Conservation (phyloP, 306 rosid species). For the Vigna reflexopilosa region DNA sequence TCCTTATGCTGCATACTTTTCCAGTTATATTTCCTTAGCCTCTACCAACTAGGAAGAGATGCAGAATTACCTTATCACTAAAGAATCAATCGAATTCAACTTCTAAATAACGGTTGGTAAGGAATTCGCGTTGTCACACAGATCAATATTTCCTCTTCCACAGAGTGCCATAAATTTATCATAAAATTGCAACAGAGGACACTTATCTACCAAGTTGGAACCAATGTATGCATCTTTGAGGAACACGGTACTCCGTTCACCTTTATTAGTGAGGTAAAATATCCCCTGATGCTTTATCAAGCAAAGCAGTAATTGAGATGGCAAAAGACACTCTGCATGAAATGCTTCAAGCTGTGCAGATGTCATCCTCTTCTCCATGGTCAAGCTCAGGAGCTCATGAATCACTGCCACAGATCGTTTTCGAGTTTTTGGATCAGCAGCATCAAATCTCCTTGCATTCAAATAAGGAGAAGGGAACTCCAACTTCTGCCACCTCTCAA, state of each 20-base stretch:
- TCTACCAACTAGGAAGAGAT: constrained; percentile 17
- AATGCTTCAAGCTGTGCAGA: constrained; percentile 81
- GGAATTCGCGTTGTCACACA: constrained; percentile 47
- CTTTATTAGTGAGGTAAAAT: constrained; percentile 90
- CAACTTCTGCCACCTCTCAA: constrained; percentile 82
- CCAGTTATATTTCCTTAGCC: constrained; percentile 2
- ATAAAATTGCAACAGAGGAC: constrained; percentile 58
- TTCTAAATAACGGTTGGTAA: constrained; percentile 43
- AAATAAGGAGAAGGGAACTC: constrained; percentile 90
- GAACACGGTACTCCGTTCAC: constrained; percentile 75
- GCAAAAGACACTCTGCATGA: constrained; percentile 76
- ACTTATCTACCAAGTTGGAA: constrained; percentile 62
- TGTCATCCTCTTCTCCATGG: constrained; percentile 81
- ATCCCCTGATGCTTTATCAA: constrained; percentile 86
- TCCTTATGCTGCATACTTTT: constrained; percentile 3
- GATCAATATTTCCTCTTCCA: constrained; percentile 64
- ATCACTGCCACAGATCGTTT: constrained; percentile 79
- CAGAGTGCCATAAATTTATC: constrained; percentile 61
- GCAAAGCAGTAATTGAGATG: constrained; percentile 74
- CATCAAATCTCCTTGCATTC: constrained; percentile 78
- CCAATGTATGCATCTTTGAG: constrained; percentile 76
- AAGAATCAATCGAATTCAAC: constrained; percentile 39
- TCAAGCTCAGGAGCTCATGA: constrained; percentile 90
- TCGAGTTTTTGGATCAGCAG: constrained; percentile 68
- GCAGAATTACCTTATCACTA: constrained; percentile 13